These are phyloP conservation scores for Magnolia changhungtana DNA, from an alignment of 164 flowering plant genomes.

Conservation along the genomic window DNA sequence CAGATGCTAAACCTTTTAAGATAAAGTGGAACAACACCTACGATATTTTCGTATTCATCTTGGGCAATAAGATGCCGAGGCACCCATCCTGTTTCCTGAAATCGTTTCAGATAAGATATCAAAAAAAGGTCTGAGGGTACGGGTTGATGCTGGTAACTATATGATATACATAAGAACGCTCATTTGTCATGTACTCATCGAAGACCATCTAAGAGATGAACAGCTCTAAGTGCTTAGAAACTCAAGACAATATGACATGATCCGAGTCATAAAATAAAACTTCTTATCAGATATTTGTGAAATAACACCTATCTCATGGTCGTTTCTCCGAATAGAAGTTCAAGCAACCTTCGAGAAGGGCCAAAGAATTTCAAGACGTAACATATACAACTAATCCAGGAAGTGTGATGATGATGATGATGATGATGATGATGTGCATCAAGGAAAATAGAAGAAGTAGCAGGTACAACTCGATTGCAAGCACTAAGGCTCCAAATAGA, in stretches of 20 bases:
- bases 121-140: background rate
- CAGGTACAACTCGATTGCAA: background rate
- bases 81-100: constrained; percentile 92
- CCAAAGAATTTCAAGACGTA: background rate
- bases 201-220: background rate
- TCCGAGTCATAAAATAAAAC: background rate
- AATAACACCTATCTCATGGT: background rate
- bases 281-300: background rate
- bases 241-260: background rate
- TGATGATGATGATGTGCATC: too few species aligned
- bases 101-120: constrained; percentile 15
- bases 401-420: too few species aligned
- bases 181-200: background rate
- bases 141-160: background rate
- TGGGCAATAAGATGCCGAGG: constrained; percentile 77
- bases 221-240: background rate
- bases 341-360: background rate
- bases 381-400: too few species aligned
- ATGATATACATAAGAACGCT: background rate
- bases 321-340: background rate
- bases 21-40: constrained; percentile 91
- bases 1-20: constrained; percentile 73
- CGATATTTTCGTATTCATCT: constrained; percentile 61
- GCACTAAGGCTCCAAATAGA: background rate
- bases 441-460: background rate